Base-by-base conservation (phyloP, 2,329 filamentous ascomycete genomes). In the Colletotrichum horii region DNA sequence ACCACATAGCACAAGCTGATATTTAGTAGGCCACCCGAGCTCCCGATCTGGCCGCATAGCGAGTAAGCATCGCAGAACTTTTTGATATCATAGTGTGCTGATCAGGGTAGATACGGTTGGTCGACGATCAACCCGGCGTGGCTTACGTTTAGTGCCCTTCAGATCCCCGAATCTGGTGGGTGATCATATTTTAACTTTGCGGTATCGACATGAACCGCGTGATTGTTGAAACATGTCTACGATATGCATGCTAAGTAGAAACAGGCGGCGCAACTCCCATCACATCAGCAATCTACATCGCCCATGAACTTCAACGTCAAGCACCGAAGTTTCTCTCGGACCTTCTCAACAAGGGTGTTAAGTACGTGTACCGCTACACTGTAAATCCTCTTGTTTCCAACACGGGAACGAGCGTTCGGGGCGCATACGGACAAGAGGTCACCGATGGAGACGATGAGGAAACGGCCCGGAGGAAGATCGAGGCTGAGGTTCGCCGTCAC, bases 31-130 rank as follows among this genome's bases (percentile, higher is more conserved):
- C 83, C 83, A 6, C 82, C 83, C 9, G 82, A 84, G 22, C 76
- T 85, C n/a, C 84, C 84, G 0, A 85, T 84, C 28, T 85, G 82
- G 83, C 83, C 83, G 6, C 84, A 84, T 26, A 84, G 82, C 36
- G 83, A 85, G 71, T 70, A 43, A 32, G 67, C 48, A 32, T 14
- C 32, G 36, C 11, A 8, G 0, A n/a, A 19, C 15, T 6, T 24
- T 24, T 22, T 16, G 19, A 34, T 30, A 22, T 16, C 16, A 43
- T 15, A 11, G 8, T 38, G 19, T 28, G n/a, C 55, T 70, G 15
- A 70, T 32, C 16, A 12, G 22, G 3, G 16, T 19, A 70, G 55
- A 24, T 85, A 84, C 36, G 83, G 83, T 2, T 84, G 82, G 83
- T 84, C 82, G 3, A 84, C 80, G 1, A 82, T 84, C 69, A 82